These are phyloP conservation scores for Xylariaceae sp. DNA, from an alignment of 2,329 filamentous ascomycete genomes.

Conservation along the genomic window DNA sequence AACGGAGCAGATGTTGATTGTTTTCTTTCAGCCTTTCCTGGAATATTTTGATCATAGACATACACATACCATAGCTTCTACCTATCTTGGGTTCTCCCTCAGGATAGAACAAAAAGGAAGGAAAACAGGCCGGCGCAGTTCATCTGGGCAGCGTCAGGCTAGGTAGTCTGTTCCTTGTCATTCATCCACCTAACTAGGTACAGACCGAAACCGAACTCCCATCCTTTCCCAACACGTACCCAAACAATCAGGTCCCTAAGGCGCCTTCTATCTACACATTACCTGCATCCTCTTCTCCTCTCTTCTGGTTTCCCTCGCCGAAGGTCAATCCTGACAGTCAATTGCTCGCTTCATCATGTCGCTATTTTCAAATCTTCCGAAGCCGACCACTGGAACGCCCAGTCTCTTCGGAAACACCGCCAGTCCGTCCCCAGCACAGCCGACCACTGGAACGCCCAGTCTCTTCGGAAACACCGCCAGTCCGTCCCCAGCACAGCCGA, in stretches of 20 bases:
- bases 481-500: too few relatives aligned
- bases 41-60: slow-evolving; percentile 18
- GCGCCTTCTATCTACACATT: not conserved
- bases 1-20: slow-evolving; percentile 24
- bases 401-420: slow-evolving; percentile 10
- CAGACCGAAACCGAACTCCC: too few relatives aligned
- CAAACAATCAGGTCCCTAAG: not conserved
- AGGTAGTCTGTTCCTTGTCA: not conserved
- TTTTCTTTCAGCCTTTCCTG: slow-evolving; percentile 29
- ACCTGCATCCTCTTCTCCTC: not conserved
- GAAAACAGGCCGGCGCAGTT: not conserved
- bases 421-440: too few relatives aligned
- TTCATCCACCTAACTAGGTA: not conserved
- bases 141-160: not conserved
- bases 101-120: not conserved
- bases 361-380: slow-evolving; percentile 20
- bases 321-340: not conserved
- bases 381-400: not conserved
- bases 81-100: not conserved
- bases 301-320: not conserved
- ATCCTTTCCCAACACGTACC: too few relatives aligned
- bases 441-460: not conserved
- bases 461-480: not conserved
- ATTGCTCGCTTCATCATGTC: slow-evolving; percentile 19
- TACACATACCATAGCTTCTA: not conserved